phyloP scores from a whole-genome alignment of 1,284 basidiomycete genomes.

The Phlebopus sp. region DNA sequence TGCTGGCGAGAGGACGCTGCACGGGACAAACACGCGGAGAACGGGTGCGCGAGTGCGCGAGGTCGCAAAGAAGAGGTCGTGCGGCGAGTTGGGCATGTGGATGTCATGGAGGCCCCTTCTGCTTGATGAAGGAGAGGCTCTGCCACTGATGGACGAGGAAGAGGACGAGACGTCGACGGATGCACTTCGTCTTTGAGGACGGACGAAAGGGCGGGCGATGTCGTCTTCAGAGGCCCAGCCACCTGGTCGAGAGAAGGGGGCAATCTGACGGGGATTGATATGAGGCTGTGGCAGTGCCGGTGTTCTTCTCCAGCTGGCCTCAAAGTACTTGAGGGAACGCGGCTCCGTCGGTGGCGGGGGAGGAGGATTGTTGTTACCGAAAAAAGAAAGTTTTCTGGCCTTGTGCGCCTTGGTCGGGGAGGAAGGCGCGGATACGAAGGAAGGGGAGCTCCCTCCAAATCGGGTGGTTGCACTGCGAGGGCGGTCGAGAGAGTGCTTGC shows the following conservation, averaged over 20 bases:
- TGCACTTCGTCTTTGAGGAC: constrained; percentile 37
- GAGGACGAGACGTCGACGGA: constrained; percentile 44
- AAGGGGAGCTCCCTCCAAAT: constrained; percentile 4
- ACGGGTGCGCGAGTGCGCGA: constrained; percentile 67
- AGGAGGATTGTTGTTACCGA: constrained; percentile 8
- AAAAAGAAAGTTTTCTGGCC: constrained; percentile 24
- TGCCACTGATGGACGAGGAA: constrained; percentile 40
- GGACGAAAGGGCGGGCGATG: constrained; percentile 30
- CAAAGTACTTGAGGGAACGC: constrained; percentile 49
- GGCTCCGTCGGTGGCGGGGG: constrained; percentile 53
- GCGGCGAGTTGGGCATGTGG: constrained; percentile 39
- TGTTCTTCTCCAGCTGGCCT: constrained; percentile 50
- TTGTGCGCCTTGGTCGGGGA: constrained; percentile 14
- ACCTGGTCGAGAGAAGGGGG: constrained; percentile 17
- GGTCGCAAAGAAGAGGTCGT: constrained; percentile 60
- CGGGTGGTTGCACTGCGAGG: constrained; percentile 30
- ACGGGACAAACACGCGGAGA: constrained; percentile 72
- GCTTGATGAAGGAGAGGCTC: constrained; percentile 29
- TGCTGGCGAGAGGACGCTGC: constrained; percentile 48
- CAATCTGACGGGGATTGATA: constrained; percentile 4
- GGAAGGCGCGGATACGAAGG: neutral
- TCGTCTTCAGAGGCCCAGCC: constrained; percentile 41
- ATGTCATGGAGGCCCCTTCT: constrained; percentile 13
- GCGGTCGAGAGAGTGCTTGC: neutral
- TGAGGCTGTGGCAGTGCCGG: constrained; percentile 3